phyloP scores from a whole-genome alignment of 2,329 filamentous ascomycete species.

The Exophiala bonariae region DNA sequence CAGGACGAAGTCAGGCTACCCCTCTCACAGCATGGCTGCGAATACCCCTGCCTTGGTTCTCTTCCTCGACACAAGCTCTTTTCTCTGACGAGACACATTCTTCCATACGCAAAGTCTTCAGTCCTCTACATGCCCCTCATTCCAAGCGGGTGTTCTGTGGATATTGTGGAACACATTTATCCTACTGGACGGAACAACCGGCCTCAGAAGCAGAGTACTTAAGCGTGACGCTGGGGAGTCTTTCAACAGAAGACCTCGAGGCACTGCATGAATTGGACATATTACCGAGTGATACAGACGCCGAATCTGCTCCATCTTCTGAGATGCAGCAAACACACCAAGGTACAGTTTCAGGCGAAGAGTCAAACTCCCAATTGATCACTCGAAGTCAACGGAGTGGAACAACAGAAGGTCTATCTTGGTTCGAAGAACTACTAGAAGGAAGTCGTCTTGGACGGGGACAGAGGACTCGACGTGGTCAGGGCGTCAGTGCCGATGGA shows the following conservation, averaged over 20 bases:
- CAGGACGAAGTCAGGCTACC: constrained; percentile 65
- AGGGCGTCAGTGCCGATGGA: constrained; percentile 63
- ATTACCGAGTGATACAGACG: constrained; percentile 54
- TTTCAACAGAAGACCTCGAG: constrained; percentile 69
- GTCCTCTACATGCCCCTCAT: constrained; percentile 57
- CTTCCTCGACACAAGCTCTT: constrained; percentile 71
- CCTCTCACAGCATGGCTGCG: constrained; percentile 80
- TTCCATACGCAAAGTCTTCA: constrained; percentile 67
- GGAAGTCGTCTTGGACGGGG: constrained; percentile 71
- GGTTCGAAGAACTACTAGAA: constrained; percentile 81
- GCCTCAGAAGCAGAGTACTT: constrained; percentile 73
- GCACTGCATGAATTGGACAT: constrained; percentile 73
- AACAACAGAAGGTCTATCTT: constrained; percentile 64
- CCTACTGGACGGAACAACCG: constrained; percentile 78
- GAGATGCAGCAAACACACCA: constrained; percentile 2
- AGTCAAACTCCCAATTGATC: constrained; percentile 16
- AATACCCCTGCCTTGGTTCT: constrained; percentile 79
- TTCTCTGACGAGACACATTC: constrained; percentile 74
- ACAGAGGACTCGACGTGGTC: constrained; percentile 59
- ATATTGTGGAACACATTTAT: constrained; percentile 83
- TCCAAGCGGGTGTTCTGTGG: constrained; percentile 82
- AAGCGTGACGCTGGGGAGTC: constrained; percentile 75
- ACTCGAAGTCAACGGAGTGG: constrained; percentile 13
- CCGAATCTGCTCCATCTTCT: constrained; percentile 27
- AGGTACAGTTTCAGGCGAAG: not conserved